These are phyloP conservation scores for Parastagonospora nodorum DNA, from an alignment of 2,329 filamentous ascomycete species.

Conservation along the genomic window DNA sequence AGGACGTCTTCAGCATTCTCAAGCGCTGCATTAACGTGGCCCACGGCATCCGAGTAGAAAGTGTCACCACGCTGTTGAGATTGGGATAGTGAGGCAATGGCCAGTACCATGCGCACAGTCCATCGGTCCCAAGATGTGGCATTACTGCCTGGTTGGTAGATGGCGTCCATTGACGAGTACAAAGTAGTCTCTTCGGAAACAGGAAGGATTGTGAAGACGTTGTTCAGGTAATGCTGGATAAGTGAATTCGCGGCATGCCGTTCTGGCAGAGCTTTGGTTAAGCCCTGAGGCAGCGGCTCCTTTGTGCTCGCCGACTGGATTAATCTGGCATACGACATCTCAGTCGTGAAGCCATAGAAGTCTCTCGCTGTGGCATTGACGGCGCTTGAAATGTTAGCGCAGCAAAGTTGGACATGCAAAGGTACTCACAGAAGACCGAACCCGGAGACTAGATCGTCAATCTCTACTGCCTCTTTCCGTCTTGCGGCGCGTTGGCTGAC, in stretches of 20 bases:
- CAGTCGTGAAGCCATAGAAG: slow-evolving; percentile 84
- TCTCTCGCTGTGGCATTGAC: slow-evolving; percentile 94
- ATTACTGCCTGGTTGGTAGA: slow-evolving; percentile 72
- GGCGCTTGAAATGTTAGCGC: slow-evolving; percentile 60
- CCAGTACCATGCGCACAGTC: slow-evolving; percentile 87
- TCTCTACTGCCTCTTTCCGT: slow-evolving; percentile 76
- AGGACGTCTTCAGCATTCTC: slow-evolving; percentile 81
- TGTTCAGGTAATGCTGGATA: slow-evolving; percentile 83
- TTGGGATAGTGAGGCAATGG: slow-evolving; percentile 76
- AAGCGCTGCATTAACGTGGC: slow-evolving; percentile 69
- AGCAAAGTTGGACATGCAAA: not conserved
- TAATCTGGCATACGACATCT: slow-evolving; percentile 90
- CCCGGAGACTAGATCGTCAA: slow-evolving; percentile 90
- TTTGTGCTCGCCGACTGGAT: slow-evolving; percentile 83
- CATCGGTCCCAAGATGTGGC: slow-evolving; percentile 75
- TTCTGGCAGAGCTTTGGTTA: slow-evolving; percentile 67
- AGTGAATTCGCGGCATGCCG: slow-evolving; percentile 70
- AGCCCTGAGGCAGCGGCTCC: slow-evolving; percentile 68
- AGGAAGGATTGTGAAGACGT: slow-evolving; percentile 79
- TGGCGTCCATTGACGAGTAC: slow-evolving; percentile 76
- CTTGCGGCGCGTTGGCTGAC: slow-evolving; percentile 51
- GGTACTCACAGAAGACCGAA: slow-evolving; percentile 81
- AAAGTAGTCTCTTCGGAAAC: slow-evolving; percentile 81
- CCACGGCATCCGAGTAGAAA: slow-evolving; percentile 64
- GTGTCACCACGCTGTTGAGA: slow-evolving; percentile 70